Evolutionary conservation across 345 rosid genomes (phyloP), one percentile per base, ranked within the genome.

Genomic region (Crucihimalaya himalaica): DNA sequence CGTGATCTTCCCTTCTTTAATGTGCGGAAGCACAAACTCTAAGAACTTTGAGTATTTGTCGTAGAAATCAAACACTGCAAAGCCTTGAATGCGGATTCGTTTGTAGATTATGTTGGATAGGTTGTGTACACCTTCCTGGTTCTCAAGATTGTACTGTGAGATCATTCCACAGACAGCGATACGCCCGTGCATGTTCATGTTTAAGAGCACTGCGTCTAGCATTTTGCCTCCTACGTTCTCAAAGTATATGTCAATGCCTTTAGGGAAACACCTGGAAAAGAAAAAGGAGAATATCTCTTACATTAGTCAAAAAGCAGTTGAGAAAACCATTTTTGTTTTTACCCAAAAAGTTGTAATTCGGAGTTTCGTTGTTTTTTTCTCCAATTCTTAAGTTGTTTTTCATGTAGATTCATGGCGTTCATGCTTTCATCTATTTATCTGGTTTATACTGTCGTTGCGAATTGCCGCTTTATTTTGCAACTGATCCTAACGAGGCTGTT

Each of bases 231-330:
- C 89, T 28, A 85, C 45, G 11, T 75, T 75, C 69, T 84, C 88
- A 45, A 84, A 84, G 82, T 84, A 83, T 55, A 86, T 84, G 66
- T 86, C 88, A 8, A 84, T 85, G 60, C 87, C 91, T 65, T 85
- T 47, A 8, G 81, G 78, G 31, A 66, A 72, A 63, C 71, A 76
- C 71, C 80, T 76, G 57, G 4, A 11, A 19, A 34, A 6, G 1
- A 34, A 10, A 0, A 34, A 48, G 13, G 14, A 58, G 1, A 21
- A 45, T 13, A 0, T 14, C 15, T 20, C 51, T 25, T 25, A 45
- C 27, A 63, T 29, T 29, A 63, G 43, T 29, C 16, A 15, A 11
- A 19, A 23, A 6, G 20, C 42, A 66, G 23, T 51, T 48, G 32
- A 32, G 7, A 32, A 32, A 14, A 46, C 29, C 4, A 20, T 12